These are phyloP conservation scores for Tolypocladium tropicale DNA, from an alignment of 2,329 filamentous ascomycete genomes.

Conservation along the genomic window DNA sequence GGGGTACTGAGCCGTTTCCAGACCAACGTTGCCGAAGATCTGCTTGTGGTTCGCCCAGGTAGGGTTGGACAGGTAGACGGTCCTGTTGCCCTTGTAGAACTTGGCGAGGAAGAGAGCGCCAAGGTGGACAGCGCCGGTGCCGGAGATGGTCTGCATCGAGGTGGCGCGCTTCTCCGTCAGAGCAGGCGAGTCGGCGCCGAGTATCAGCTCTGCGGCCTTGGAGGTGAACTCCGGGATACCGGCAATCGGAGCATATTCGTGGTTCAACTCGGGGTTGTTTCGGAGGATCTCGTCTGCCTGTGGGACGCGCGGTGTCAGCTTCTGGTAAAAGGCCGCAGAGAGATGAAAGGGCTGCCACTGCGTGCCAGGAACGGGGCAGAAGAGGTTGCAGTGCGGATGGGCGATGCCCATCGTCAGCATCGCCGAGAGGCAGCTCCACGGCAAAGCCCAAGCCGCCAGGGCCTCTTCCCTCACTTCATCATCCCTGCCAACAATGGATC, in stretches of 20 bases:
- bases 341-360: slow-evolving; percentile 3
- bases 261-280: slow-evolving; percentile 83
- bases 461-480: neutral
- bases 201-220: slow-evolving; percentile 83
- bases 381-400: neutral
- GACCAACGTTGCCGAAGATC: slow-evolving; percentile 85
- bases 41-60: slow-evolving; percentile 99
- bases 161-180: slow-evolving; percentile 71
- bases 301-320: slow-evolving; percentile 7
- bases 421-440: neutral
- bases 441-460: neutral
- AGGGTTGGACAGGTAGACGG: slow-evolving; percentile 84
- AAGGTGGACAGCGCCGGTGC: slow-evolving; percentile 88
- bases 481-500: neutral
- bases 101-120: slow-evolving; percentile 88
- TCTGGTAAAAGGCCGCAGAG: neutral
- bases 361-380: neutral
- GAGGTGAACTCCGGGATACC: slow-evolving; percentile 77
- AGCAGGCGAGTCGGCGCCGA: slow-evolving; percentile 71
- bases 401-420: neutral
- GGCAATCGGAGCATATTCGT: slow-evolving; percentile 96
- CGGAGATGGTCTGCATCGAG: slow-evolving; percentile 90
- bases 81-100: slow-evolving; percentile 70
- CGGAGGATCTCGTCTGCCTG: slow-evolving; percentile 87
- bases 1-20: slow-evolving; percentile 73